These are phyloP conservation scores for Fraxinus dipetala DNA, from an alignment of 305 asterid genomes.

Conservation along the genomic window DNA sequence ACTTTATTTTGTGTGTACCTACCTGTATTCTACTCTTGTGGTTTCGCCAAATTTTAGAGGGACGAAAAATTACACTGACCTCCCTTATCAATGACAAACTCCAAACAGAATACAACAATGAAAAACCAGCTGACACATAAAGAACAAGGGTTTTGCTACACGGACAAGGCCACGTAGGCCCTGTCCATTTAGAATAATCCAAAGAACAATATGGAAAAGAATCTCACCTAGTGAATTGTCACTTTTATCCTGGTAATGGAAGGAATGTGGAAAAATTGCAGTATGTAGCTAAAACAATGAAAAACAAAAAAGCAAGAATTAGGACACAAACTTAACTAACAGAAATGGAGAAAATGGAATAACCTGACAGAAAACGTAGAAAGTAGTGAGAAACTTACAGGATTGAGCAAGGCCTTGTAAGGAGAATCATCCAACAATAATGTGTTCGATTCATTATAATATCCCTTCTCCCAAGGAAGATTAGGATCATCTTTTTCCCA, in stretches of 20 bases:
- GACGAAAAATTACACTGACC: not conserved
- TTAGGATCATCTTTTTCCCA: constrained; percentile 53
- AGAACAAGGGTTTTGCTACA: too few relatives aligned
- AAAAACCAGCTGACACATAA: not conserved
- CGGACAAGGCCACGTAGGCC: too few relatives aligned
- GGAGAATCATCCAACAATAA: constrained; percentile 91
- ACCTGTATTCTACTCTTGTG: not conserved
- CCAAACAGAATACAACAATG: not conserved
- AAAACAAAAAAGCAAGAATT: not conserved
- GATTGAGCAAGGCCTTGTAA: constrained; percentile 85
- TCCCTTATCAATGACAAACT: not conserved
- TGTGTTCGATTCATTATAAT: constrained; percentile 73
- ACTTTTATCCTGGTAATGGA: constrained; percentile 11
- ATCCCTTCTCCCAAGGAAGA: constrained; percentile 68
- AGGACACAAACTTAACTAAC: not conserved
- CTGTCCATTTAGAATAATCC: too few relatives aligned
- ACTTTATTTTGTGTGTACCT: not conserved
- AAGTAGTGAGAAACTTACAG: constrained; percentile 37
- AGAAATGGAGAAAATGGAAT: not conserved
- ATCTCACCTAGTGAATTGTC: constrained; percentile 42
- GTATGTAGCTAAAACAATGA: constrained; percentile 30
- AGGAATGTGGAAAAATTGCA: constrained; percentile 40
- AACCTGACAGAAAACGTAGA: not conserved
- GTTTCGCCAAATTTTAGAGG: not conserved
- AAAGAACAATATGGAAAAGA: not conserved